phyloP scores from a whole-genome alignment of 2,329 filamentous ascomycete genomes.

The Pseudogymnoascus sp. region DNA sequence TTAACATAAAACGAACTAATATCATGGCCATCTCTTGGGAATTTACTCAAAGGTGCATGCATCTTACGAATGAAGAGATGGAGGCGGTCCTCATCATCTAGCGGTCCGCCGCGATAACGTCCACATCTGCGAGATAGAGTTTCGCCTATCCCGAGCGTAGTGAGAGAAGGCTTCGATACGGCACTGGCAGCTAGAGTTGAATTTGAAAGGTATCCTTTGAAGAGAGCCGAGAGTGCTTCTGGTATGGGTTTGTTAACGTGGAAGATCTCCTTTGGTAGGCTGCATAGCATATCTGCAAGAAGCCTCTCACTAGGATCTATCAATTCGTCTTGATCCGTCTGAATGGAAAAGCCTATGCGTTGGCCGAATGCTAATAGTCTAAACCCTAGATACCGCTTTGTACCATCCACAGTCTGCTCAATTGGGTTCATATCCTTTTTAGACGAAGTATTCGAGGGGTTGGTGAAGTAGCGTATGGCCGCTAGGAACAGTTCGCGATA shows the following conservation, averaged over 20 bases:
- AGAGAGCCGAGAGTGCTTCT: not conserved
- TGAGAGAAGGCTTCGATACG: conserved; percentile 12
- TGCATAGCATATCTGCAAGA: not conserved
- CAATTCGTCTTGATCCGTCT: not conserved
- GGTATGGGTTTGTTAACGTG: not conserved
- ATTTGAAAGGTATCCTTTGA: not conserved
- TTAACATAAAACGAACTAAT: conserved; percentile 19
- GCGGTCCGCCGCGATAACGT: not conserved
- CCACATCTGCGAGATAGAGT: conserved; percentile 13
- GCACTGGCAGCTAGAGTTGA: not conserved
- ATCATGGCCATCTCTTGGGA: conserved; percentile 12
- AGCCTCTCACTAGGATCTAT: not conserved
- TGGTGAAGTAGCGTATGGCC: not conserved
- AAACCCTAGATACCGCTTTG: not conserved
- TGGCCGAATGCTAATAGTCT: not conserved
- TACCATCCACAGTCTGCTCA: not conserved
- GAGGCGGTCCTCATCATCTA: conserved; percentile 12
- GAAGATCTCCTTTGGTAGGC: not conserved
- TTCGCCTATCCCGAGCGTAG: conserved; percentile 7
- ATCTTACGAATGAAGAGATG: conserved; percentile 17
- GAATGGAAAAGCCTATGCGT: not conserved
- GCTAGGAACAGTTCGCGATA: not conserved
- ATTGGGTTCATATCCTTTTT: not conserved
- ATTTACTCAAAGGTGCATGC: conserved; percentile 13
- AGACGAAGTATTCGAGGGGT: not conserved